A percentile compares a stretch with the other conserved stretches of the same genome.
These are phyloP conservation scores for Copromyces sp. DNA, from an alignment of 495 filamentous ascomycete genomes.

Conservation along the genomic window DNA sequence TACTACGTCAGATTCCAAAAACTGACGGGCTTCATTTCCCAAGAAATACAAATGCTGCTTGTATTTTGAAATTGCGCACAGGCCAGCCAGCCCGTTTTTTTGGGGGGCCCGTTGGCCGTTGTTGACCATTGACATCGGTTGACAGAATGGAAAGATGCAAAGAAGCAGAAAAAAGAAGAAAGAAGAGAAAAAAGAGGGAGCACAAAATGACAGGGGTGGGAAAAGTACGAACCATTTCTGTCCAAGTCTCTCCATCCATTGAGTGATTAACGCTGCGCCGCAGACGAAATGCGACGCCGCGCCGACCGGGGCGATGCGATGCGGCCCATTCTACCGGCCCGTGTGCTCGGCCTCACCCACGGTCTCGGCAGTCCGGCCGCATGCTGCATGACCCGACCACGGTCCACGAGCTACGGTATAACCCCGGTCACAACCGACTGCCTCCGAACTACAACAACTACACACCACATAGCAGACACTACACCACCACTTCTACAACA, in stretches of 20 bases:
- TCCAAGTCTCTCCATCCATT: not conserved
- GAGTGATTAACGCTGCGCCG: not conserved
- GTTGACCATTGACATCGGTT: not conserved
- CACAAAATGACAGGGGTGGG: not conserved
- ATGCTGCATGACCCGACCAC: not conserved
- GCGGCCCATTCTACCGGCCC: not conserved
- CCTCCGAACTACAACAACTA: not conserved
- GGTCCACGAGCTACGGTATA: not conserved
- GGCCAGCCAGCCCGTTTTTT: not conserved
- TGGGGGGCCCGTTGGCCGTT: not conserved
- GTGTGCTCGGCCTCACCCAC: not conserved
- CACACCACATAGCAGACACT: not conserved
- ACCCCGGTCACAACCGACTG: not conserved
- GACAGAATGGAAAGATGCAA: not conserved
- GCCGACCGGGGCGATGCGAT: not conserved
- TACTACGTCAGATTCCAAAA: not conserved
- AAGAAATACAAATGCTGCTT: not conserved
- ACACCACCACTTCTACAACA: not conserved
- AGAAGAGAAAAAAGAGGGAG: not conserved
- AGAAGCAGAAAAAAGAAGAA: not conserved
- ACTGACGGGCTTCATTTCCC: not conserved
- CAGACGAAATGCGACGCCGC: not conserved
- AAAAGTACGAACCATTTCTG: not conserved
- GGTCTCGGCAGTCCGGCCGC: not conserved
- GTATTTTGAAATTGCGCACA: not conserved